A percentile compares a stretch with the other conserved stretches of the same genome.
Conservation (phyloP, 768 basidiomycete species). For the Clitopilus hobsonii region DNA sequence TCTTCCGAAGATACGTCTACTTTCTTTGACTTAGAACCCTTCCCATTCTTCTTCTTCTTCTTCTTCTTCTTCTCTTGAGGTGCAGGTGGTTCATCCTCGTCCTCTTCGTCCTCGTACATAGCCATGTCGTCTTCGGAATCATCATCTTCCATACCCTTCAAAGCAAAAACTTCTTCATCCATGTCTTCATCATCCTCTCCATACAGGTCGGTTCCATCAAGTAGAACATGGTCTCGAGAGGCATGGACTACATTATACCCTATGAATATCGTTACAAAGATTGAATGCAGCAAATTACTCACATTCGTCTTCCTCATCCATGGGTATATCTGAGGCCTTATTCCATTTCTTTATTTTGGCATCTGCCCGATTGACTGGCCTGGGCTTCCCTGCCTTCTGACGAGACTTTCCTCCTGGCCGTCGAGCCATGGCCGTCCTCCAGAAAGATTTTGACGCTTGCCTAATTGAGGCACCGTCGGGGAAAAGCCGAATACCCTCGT, state of each 20-base stretch:
- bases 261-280: conserved; percentile 1
- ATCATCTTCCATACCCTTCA: conserved; percentile 54
- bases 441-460: neutral
- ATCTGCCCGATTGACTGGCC: conserved; percentile 45
- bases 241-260: conserved; percentile 51
- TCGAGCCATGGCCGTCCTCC: conserved; percentile 37
- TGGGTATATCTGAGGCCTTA: conserved; percentile 57
- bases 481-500: neutral
- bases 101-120: conserved; percentile 17
- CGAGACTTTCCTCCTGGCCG: conserved; percentile 36
- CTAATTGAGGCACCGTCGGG: neutral
- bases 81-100: conserved; percentile 13
- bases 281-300: conserved; percentile 22
- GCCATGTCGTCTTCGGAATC: conserved; percentile 26
- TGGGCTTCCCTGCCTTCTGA: conserved; percentile 32
- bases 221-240: conserved; percentile 69
- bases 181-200: conserved; percentile 48
- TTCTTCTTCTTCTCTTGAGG: conserved; percentile 17
- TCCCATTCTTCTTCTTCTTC: conserved; percentile 13
- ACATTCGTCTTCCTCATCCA: conserved; percentile 83
- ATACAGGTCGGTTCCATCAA: conserved; percentile 53
- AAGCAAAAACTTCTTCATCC: conserved; percentile 79
- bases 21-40: conserved; percentile 16
- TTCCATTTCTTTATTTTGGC: conserved; percentile 64
- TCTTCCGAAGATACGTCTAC: conserved; percentile 15